Evolutionary conservation across 2,329 filamentous ascomycete species (phyloP).

Genomic region (Xylariomycetidae sp.): DNA sequence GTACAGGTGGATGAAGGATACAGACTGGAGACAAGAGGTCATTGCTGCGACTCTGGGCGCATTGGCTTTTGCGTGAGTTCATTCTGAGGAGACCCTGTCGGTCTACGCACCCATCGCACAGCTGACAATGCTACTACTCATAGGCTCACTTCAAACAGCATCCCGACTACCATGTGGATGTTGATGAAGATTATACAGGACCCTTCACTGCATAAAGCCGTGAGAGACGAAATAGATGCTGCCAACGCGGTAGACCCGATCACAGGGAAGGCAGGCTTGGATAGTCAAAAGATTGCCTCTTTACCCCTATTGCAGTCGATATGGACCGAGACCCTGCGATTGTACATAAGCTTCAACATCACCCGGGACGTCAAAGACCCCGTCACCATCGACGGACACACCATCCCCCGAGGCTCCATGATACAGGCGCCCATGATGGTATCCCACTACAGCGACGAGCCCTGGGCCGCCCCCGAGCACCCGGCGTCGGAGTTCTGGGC

Average conservation of each 20-base stretch:
- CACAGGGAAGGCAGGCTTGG: slow-evolving; percentile 1
- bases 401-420: slow-evolving; percentile 13
- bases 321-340: slow-evolving; percentile 21
- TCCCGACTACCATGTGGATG: slow-evolving; percentile 5
- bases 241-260: slow-evolving; percentile 1
- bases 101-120: no score
- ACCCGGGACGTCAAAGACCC: slow-evolving; percentile 16
- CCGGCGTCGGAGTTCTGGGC: slow-evolving; percentile 20
- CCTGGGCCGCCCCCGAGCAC: slow-evolving; percentile 15
- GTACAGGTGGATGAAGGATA: slow-evolving; percentile 5
- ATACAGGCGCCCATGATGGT: slow-evolving; percentile 19
- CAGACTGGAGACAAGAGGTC: slow-evolving; percentile 2
- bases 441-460: slow-evolving; percentile 14
- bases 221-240: slow-evolving; percentile 1
- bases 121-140: no score
- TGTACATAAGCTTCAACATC: slow-evolving; percentile 20
- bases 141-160: slow-evolving; percentile 3
- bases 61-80: slow-evolving; percentile 3
- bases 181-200: slow-evolving; percentile 5
- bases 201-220: neutral
- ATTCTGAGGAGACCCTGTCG: no score
- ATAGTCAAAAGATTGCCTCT: slow-evolving; percentile 2
- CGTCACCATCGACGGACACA: slow-evolving; percentile 12
- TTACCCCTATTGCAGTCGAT: slow-evolving; percentile 24
- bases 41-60: slow-evolving; percentile 1